Base-by-base conservation (phyloP, 306 rosid genomes). In the Sindora glabra region DNA sequence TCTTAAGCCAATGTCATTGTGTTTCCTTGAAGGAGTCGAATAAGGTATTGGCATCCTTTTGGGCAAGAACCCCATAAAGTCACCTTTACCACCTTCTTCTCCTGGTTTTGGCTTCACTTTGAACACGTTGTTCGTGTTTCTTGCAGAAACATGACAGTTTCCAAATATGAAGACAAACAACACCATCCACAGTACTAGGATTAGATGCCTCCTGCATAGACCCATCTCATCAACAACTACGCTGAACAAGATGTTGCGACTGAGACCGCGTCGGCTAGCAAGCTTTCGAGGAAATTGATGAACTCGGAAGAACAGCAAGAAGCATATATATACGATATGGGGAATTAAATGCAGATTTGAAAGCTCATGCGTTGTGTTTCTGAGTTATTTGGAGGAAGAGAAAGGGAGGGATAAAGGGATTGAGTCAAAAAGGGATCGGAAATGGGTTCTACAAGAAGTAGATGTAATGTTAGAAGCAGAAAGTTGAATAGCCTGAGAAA, bases 21-120 rank as follows among this genome's bases (percentile, higher is more conserved):
- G 89, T 65, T 76, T 78, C 76, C 85, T 79, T 11, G 89, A 82
- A 48, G 89, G 89, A 11, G 82, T 79, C 5, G 89, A 82, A 22
- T 67, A 64, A 1, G 89, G 89, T 22, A 82, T 79, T 0, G 85
- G 89, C 18, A 68, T 49, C 54, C 89, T 69, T 76, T 72, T 79
- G 0, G 89, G 89, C 49, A 82, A 79, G 71, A 65, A 79, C 5
- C 79, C 85, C 44, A 69, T 65, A 71, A 89, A 92, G 73, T 92
- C 85, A 51, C 96, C 99, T 0, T 72, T 68, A n/a, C 89, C 85
- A 51, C 96, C 99, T 0, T 72, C 67, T 13, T 61, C 59, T 49
- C 78, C 66, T 15, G 82, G 55, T 32, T 73, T 82, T 0, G 82
- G 94, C 68, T 75, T 74, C 27, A 84, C 22, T 46, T 75, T 83